A percentile compares a stretch with the other conserved stretches of the same genome.
Evolutionary conservation across 306 rosid genomes (phyloP).

Genomic region (Dalbergia oliveri): DNA sequence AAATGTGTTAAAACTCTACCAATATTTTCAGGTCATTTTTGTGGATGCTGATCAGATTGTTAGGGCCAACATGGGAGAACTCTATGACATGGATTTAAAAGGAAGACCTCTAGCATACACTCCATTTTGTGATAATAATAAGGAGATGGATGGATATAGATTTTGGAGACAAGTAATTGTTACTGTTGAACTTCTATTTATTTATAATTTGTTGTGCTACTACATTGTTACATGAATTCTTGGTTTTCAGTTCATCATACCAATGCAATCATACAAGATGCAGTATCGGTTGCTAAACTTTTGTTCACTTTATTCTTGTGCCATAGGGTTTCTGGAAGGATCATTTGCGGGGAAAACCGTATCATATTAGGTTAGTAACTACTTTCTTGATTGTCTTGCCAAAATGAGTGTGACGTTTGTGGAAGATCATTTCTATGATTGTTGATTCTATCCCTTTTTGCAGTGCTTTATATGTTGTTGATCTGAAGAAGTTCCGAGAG

Average conservation of each 20-base stretch:
- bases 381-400: slow-evolving; percentile 29
- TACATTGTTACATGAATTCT: slow-evolving; percentile 5
- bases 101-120: slow-evolving; percentile 97
- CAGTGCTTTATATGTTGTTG: slow-evolving; percentile 98
- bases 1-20: slow-evolving; percentile 42
- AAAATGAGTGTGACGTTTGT: slow-evolving; percentile 31
- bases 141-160: slow-evolving; percentile 98
- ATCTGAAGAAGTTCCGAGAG: slow-evolving; percentile 91
- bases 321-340: slow-evolving; percentile 97
- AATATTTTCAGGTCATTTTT: slow-evolving; percentile 87
- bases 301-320: slow-evolving; percentile 44
- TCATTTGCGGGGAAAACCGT: slow-evolving; percentile 90
- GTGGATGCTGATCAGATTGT: slow-evolving; percentile 98
- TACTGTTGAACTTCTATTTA: slow-evolving; percentile 37
- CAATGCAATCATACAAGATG: slow-evolving; percentile 9
- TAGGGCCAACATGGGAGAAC: slow-evolving; percentile 98
- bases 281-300: slow-evolving; percentile 32
- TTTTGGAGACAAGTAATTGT: slow-evolving; percentile 96
- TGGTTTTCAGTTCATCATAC: slow-evolving; percentile 24
- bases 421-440: slow-evolving; percentile 21
- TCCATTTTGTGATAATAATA: slow-evolving; percentile 97
- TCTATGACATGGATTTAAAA: slow-evolving; percentile 95
- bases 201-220: slow-evolving; percentile 20
- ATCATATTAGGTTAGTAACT: slow-evolving; percentile 83
- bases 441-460: slow-evolving; percentile 40